phyloP scores from a whole-genome alignment of 2,329 filamentous ascomycete genomes.

The Phaeoacremonium minimum region DNA sequence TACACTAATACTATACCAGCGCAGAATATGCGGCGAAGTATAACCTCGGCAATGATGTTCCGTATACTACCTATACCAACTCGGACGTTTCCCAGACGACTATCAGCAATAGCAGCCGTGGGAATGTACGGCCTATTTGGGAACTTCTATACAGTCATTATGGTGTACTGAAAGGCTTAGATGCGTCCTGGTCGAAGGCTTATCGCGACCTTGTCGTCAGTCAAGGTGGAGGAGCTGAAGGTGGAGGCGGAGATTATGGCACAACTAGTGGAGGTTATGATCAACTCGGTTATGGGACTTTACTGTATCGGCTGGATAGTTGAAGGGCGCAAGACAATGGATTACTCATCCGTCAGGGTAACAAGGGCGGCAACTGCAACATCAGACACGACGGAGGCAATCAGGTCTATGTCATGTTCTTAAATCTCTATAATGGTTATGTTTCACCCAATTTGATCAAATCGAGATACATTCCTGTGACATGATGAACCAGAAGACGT shows the following conservation, averaged over 20 bases:
- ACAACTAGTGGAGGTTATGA: conserved; percentile 34
- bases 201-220: conserved; percentile 30
- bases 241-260: conserved; percentile 38
- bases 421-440: too few species aligned
- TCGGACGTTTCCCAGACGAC: conserved; percentile 27
- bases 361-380: too few species aligned
- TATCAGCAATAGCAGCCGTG: conserved; percentile 27
- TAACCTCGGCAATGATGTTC: conserved; percentile 35
- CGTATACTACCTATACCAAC: conserved; percentile 32
- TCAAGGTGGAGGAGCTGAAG: conserved; percentile 29
- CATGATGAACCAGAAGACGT: too few species aligned
- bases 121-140: conserved; percentile 27
- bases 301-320: conserved; percentile 20
- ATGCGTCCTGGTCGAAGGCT: conserved; percentile 28
- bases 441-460: too few species aligned
- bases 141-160: conserved; percentile 37
- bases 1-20: conserved; percentile 11
- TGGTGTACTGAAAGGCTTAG: conserved; percentile 25
- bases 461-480: too few species aligned
- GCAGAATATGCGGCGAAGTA: conserved; percentile 33
- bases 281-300: conserved; percentile 24
- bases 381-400: too few species aligned
- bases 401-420: too few species aligned
- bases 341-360: too few species aligned
- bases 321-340: too few species aligned